Evolutionary conservation across 139 green algal genomes (phyloP), one percentile per base, ranked within the genome.

Genomic region (Eudorina sp.): DNA sequence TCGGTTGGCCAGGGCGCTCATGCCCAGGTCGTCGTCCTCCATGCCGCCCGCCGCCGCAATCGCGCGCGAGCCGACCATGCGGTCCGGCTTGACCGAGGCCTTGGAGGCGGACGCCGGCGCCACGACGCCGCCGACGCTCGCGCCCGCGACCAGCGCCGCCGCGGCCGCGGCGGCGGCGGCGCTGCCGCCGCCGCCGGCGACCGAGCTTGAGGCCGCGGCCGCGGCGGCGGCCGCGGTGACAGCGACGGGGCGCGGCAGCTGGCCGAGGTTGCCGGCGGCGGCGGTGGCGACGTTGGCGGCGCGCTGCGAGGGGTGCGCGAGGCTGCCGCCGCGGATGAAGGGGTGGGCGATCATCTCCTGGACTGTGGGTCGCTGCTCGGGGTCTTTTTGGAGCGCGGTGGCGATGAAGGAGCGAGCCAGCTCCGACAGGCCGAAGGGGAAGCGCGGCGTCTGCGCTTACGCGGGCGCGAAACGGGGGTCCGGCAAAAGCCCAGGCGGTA

Each of bases 341-440:
- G 73, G 69, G 77, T 91, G 90, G 0, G 53, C n/a, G 1, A 93
- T 53, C 90, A 93, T 83, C 23, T 91, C 83, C 46, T 68, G 66
- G 18, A 92, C 76, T 1, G 89, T 92, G 40, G 91, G 91, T 3
- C 93, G 89, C 86, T 93, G 85, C 23, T 87, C 29, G 31, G 91
- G 73, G 69, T 93, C 86, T 76, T 97, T 97, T 6, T 90, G 87
- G 48, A 96, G 90, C 0, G 93, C 91, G 3, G 69, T 40, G 21
- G 81, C 78, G 60, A 97, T 94, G 79, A 96, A 96, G 77, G 76
- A 75, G 23, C 88, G 84, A 0, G 90, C 86, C 41, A 79, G 75
- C 45, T 93, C 81, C 0, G 72, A 91, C 51, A 96, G 90, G 14
- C 83, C 83, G 79, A 45, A 68, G 48, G 93, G 89, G 90, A 94